Evolutionary conservation across 306 rosid species (phyloP), one percentile per base, ranked within the genome.

Genomic region (Malus sylvestris): DNA sequence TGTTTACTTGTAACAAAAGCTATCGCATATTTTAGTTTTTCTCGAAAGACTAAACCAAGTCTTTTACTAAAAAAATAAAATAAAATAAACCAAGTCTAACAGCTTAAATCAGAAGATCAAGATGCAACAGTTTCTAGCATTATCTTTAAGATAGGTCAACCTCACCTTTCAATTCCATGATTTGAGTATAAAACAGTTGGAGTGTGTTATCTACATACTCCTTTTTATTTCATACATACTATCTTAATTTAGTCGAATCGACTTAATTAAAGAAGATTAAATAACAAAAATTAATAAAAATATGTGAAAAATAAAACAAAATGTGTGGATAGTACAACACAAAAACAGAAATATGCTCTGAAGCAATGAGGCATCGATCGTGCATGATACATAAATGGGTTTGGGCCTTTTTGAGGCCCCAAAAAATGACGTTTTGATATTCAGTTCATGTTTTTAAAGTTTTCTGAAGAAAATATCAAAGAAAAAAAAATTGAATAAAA

Each of bases 171-270:
- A 59, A 10, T 0, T 11, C 4, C 64, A 59, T 4, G 25, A 22
- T 22, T 58, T 12, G 27, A 22, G 63, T 22, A n/a, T 57, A 57
- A 38, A 38, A 38, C 42, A 1, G 9, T 38, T 38, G 9, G 9
- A 8, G 10, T 1, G 2, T 7, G 2, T 1, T 38, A 38, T 38
- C 10, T 0, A 35, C 0, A 7, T 0, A 1, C 0, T 38, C 0
- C 0, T 6, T 38, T 38, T 38, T 35, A 35, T 35, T 38, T 38
- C 2, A 38, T 38, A 38, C 42, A 38, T 1, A 38, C 0, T 38
- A 38, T 38, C 2, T 38, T 38, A 38, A 38, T 7, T 38, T 38
- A 6, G 0, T 38, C 10, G 2, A 7, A 38, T 38, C 0, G 0
- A 7, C 2, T 38, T 2, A 38, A 6, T 38, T 38, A 38, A 38